Evolutionary conservation across 2,329 filamentous ascomycete genomes (phyloP), one percentile per base, ranked within the genome.

Genomic region (Claviceps arundinis): DNA sequence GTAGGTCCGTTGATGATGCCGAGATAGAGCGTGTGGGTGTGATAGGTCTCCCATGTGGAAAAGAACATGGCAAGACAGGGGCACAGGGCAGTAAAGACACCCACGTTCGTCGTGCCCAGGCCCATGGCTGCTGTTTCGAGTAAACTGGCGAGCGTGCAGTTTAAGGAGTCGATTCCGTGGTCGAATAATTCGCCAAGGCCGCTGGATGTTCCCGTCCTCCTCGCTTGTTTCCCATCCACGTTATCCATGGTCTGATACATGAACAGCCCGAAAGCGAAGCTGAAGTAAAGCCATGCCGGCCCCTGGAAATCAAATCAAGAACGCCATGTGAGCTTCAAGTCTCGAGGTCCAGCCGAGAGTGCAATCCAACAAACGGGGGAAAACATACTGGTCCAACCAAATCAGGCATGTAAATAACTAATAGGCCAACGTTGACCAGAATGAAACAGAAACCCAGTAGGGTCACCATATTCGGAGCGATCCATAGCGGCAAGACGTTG

Each of bases 201-300:
- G 65, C 89, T 96, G 34, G 91, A 97, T 4, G 91, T 96, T 50
- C 91, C 90, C 4, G 93, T 98, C 62, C 93, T 80, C 57, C 93
- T 80, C 53, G 93, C 93, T 73, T 98, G 93, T 72, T 98, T 98
- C 60, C 93, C 93, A 68, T 98, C 93, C 57, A 97, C 85, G 68
- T 98, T 98, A 74, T 98, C 93, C 85, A 98, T 90, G 14, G 93
- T 98, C 60, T 93, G 94, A 70, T 97, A 95, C 87, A 95, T 93
- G 85, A 95, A 98, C 54, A 98, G 78, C 42, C 93, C 93, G 58
- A 95, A 80, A 1, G 90, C 91, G 68, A 97, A 97, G 70, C 89
- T 95, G 66, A 88, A 94, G 73, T 95, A 97, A 19, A 97, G 69
- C 91, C 93, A 97, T 62, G 84, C 78, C 8, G 90, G 89, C 19